Conservation (phyloP, 257 asterid species). For the Petrea volubilis region DNA sequence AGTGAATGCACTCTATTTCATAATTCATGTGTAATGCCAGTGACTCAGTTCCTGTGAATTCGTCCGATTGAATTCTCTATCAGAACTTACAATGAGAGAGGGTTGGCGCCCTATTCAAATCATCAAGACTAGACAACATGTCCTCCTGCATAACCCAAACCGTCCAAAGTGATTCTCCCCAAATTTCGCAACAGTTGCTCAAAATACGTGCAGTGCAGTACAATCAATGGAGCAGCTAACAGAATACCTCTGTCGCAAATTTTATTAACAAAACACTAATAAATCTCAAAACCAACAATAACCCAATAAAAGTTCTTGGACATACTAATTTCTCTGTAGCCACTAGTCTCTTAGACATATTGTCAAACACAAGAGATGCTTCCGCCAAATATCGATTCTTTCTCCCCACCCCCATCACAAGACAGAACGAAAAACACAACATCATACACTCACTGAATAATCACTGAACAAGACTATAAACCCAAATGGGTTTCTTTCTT, state of each 20-base stretch:
- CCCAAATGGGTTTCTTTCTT: background rate
- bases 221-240: background rate
- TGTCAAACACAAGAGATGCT: constrained; percentile 41
- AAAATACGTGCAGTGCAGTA: background rate
- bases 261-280: background rate
- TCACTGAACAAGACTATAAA: constrained; percentile 4
- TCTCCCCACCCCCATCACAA: background rate
- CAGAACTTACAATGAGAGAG: background rate
- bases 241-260: background rate
- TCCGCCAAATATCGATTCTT: background rate
- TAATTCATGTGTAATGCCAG: no score
- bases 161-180: background rate
- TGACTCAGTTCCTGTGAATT: no score
- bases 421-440: background rate
- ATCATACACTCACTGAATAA: background rate
- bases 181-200: background rate
- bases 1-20: background rate
- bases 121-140: background rate
- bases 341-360: constrained; percentile 32
- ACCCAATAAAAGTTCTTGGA: background rate
- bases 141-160: background rate
- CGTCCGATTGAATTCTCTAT: background rate
- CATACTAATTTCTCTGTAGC: background rate
- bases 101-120: background rate
- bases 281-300: background rate